These are phyloP conservation scores for Penicillium herquei DNA, from an alignment of 495 filamentous ascomycete genomes.

Conservation along the genomic window DNA sequence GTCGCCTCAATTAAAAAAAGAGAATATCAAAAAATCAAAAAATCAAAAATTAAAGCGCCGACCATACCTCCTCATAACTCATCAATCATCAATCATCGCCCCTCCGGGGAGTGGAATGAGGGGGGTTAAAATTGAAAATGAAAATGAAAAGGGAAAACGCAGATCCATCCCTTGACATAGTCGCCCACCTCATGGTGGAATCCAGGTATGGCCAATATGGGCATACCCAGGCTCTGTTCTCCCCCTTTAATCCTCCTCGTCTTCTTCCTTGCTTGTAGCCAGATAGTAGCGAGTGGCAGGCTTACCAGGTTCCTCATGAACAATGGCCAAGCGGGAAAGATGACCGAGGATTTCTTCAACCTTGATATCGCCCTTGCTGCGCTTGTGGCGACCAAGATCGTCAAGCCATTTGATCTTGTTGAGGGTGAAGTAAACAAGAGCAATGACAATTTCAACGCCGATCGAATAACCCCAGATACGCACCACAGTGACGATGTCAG, in stretches of 20 bases:
- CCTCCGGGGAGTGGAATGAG: too few relatives aligned
- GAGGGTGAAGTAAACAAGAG: slow-evolving; percentile 70
- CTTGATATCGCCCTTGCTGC: slow-evolving; percentile 63
- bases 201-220: neutral
- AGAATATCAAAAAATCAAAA: too few relatives aligned
- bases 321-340: slow-evolving; percentile 64
- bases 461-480: slow-evolving; percentile 76
- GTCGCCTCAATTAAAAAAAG: too few relatives aligned
- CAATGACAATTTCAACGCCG: slow-evolving; percentile 71
- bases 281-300: slow-evolving; percentile 38
- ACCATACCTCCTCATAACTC: too few relatives aligned
- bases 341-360: slow-evolving; percentile 75
- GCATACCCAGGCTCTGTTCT: neutral
- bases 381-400: slow-evolving; percentile 69
- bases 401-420: slow-evolving; percentile 66
- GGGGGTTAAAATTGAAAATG: too few relatives aligned
- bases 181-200: neutral
- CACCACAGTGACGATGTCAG: slow-evolving; percentile 72
- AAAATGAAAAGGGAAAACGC: neutral
- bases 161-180: neutral
- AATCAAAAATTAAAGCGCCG: too few relatives aligned
- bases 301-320: slow-evolving; percentile 60
- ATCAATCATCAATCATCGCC: too few relatives aligned
- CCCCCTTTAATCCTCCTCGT: slow-evolving; percentile 34
- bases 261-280: slow-evolving; percentile 43